Evolutionary conservation across 495 filamentous ascomycete genomes (phyloP), one percentile per base, ranked within the genome.

Genomic region (Astrocystis sublimbata): DNA sequence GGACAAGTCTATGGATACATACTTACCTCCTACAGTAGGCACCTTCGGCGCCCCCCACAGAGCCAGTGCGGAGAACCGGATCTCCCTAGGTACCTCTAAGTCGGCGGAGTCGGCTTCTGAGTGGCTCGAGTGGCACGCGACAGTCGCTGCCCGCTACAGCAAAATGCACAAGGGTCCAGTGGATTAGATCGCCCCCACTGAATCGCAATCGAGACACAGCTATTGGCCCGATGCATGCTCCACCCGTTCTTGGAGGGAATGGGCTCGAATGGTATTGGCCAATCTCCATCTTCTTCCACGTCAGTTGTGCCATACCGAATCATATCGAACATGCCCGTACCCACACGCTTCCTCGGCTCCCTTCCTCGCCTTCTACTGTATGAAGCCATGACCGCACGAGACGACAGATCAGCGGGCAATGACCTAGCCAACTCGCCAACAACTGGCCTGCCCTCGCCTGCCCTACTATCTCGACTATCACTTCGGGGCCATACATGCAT

Each of bases 141-240:
- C 58, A 43, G 52, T 52, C 60, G 43, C 46, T 64, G 47, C 8
- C 42, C 10, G 58, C 63, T 64, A 53, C 67, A 61, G 49, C n/a
- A n/a, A n/a, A n/a, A n/a, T n/a, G n/a, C n/a, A n/a, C n/a, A n/a
- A n/a, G n/a, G n/a, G n/a, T n/a, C n/a, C n/a, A n/a, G n/a, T n/a
- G 59, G 59, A 63, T 51, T 43, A 61, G 52, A 65, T 65, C 36
- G 36, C 51, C 47, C 24, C 47, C 42, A 21, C 35, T 45, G 2
- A 23, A 43, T 33, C 9, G 1, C 40, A 45, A 57, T 57, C 54
- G 40, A 23, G n/a, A 5, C 40, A 13, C 40, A 6, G 8, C 23
- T 15, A 57, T 57, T 57, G 26, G 54, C 40, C 15, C 54, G 54
- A 57, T 57, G 38, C 13, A 35, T 17, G 41, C 31, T 5, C 8